Base-by-base conservation (phyloP, 1,139 yeast species). In the Magnusiomyces fungicola region DNA sequence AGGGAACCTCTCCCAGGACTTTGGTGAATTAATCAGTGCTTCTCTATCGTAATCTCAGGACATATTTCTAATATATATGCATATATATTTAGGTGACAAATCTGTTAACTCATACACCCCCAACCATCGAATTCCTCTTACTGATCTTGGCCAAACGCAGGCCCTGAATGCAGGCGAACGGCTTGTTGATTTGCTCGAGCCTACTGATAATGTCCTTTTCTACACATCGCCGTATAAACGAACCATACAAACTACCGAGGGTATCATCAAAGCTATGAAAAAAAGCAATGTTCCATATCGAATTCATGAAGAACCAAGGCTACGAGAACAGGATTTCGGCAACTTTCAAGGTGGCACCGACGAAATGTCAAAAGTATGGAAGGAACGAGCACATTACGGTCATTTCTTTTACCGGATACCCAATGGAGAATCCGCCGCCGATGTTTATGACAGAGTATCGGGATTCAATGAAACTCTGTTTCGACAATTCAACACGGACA, bases 271-370 rank as follows among this genome's bases (percentile, higher is more conserved):
- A 40, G 86, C 81, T 1, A 71, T 87, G 41, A 74, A 77, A 48
- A 79, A 64, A 34, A 55, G 52, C 21, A 56, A 56, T 45, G 89
- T 96, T 0, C 72, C 69, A 2, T 78, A 74, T 36, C 71, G 70
- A 42, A 78, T 86, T 9, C 74, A 78, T 56, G 96, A 89, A 62
- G 97, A 89, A 60, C 95, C 96, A 3, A 69, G 96, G 48, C 79
- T 89, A 78, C 73, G 97, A 56, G 97, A 89, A 63, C 97, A 89
- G 65, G 97, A 89, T 66, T 89, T 89, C 63, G 97, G 97, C 22
- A 89, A 89, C 63, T 88, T 87, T 66, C 97, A 89, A 67, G 68
- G 67, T 18, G 78, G 83, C 38, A 76, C 83, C 2, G 82, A 76
- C 50, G 89, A 83, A 56, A 87, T 89, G 94, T 81, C 80, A 58